Base-by-base conservation (phyloP, 805 yeast genomes). In the Zygosaccharomyces lentus region DNA sequence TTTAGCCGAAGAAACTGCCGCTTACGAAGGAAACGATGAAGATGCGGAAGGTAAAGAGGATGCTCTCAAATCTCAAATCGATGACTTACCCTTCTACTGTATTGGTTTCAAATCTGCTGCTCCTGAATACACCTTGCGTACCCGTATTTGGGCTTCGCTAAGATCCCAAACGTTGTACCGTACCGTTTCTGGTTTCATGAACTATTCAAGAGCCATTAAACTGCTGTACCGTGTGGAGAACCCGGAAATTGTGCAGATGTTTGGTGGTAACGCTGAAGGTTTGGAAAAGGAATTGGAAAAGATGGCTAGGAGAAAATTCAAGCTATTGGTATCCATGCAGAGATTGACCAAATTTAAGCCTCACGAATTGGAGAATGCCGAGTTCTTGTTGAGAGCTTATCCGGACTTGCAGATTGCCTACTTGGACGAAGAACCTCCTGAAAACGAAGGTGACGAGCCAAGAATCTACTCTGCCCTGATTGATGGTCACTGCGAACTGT, bases 171-270 rank as follows among this genome's bases (percentile, higher is more conserved):
- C 99, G 29, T 74, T 91, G 61, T 91, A 91, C 74, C 84, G 99
- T 70, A 93, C 99, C 39, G 91, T 91, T 43, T 87, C 96, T 46
- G 99, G 99, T 62, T 93, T 91, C 74, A 91, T 91, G 99, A 93
- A 91, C 73, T 91, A 91, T 67, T 85, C 96, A 25, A 84, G 96
- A 69, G 98, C 99, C 25, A 88, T 91, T 62, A 93, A 90, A 69
- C 73, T 91, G 60, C 75, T 91, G 49, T 89, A 88, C 74, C 84
- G 95, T 72, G 95, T 93, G 59, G 98, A 93, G 69, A 87, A 87
- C 68, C 95, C 95, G 37, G 96, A 87, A 67, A 82, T 88, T 66
- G 95, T 90, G 51, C 97, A 93, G 75, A 88, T 90, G 89, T 91
- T 90, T 66, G 98, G 97, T 58, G 98, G 98, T 59, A 95, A 91